phyloP scores from a whole-genome alignment of 176 grass and related monocot species.

The Saccharum spontaneum region DNA sequence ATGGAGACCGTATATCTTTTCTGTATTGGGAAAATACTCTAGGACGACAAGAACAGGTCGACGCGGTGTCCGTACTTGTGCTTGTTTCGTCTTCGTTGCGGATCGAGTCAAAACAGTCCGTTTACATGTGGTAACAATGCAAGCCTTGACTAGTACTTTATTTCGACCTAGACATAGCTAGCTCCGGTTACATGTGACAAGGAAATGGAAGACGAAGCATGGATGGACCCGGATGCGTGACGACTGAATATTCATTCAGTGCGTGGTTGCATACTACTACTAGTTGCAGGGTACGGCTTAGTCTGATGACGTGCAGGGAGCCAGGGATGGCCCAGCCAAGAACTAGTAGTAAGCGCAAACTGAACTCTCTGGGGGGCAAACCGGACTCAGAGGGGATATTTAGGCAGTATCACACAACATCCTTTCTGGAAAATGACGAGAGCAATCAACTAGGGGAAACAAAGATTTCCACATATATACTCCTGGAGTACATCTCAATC shows the following conservation, averaged over 20 bases:
- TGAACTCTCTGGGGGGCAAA: too few relatives aligned
- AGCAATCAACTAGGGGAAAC: too few relatives aligned
- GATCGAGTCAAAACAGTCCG: neutral
- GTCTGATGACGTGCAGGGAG: neutral
- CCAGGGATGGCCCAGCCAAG: neutral
- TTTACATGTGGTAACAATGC: neutral
- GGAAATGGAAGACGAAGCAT: neutral
- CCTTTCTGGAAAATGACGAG: too few relatives aligned
- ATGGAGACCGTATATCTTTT: conserved; percentile 18
- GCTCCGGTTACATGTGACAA: neutral
- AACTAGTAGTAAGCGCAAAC: too few relatives aligned
- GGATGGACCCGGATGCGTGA: neutral
- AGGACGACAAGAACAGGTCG: neutral
- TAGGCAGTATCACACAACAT: too few relatives aligned
- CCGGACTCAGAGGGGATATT: too few relatives aligned
- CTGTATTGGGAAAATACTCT: neutral
- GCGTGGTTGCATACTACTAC: neutral
- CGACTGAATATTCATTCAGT: neutral
- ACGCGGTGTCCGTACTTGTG: neutral
- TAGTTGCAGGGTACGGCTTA: neutral
- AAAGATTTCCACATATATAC: too few relatives aligned
- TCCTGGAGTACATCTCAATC: too few relatives aligned
- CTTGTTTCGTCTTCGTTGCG: neutral
- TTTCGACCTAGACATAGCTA: neutral
- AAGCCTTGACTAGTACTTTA: neutral